Evolutionary conservation across 768 basidiomycete species (phyloP), one percentile per base, ranked within the genome.

Genomic region (Boletus insuetus): DNA sequence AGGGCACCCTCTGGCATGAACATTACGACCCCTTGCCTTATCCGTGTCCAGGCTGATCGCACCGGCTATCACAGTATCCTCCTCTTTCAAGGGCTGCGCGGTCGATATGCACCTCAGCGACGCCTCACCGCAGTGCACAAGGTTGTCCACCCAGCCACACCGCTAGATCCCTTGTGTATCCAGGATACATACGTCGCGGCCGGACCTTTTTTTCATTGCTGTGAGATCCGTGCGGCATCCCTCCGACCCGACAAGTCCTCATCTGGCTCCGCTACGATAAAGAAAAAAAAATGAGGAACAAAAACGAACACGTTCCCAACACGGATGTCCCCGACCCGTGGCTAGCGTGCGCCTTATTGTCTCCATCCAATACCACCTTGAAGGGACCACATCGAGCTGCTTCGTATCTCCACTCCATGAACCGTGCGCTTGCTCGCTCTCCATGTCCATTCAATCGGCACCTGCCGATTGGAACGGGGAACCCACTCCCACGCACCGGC

Each of bases 361-460:
- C 56, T 52, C 62, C 58, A 45, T 54, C 58, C 24, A 24, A 24
- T 24, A 29, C 2, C 29, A 29, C 29, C 29, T 29, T 9, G 29
- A 29, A 29, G 29, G 29, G 9, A 44, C 54, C 58, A 29, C 53
- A 43, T 56, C 57, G 47, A 41, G 39, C 49, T n/a, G 56, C 54
- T 37, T 53, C 56, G 45, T 67, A 66, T 68, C 67, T 60, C 66
- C 63, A 60, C 29, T 29, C 63, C 58, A 24, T 54, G 31, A 44
- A 41, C 24, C 43, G 40, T 47, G 56, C 52, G 49, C 59, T 20
- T 46, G 9, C 5, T 16, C 59, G 55, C 58, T 7, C 49, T n/a
- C 31, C 40, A 32, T 38, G 29, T 20, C 60, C 46, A 68, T 72
- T 72, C 63, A 71, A 38, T 71, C 68, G 68, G 68, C 46, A 56